Conservation (phyloP, 148 eudicot genomes). For the Salicornia ramosissima region DNA sequence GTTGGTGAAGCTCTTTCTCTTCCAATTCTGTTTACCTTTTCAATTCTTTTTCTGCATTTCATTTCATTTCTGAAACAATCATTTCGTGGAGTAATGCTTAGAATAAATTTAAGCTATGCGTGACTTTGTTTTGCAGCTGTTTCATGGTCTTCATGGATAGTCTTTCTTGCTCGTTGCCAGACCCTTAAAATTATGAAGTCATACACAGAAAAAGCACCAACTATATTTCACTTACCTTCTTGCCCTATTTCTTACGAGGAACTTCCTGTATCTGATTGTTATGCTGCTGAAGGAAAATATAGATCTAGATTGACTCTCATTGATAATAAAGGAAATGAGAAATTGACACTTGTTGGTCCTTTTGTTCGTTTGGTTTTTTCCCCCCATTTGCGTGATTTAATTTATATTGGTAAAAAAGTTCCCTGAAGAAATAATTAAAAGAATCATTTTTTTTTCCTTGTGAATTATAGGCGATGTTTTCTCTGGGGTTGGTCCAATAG, state of each 20-base stretch:
- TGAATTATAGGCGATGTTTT: constrained; percentile 77
- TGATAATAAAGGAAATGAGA: background rate
- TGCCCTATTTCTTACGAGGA: background rate
- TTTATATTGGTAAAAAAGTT: background rate
- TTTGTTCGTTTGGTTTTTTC: too few species aligned
- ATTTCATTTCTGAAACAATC: background rate
- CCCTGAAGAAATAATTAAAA: background rate
- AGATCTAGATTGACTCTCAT: background rate
- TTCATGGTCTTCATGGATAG: background rate
- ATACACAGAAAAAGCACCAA: background rate
- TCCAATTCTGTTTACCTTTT: background rate
- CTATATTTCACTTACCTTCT: background rate
- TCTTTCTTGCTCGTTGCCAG: background rate
- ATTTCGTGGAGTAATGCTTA: background rate
- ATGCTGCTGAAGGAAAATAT: background rate
- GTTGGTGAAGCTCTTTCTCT: background rate
- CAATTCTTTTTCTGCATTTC: background rate
- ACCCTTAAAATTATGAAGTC: background rate
- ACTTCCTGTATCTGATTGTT: background rate
- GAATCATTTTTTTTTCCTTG: background rate
- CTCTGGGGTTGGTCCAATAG: constrained; percentile 95
- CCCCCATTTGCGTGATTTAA: background rate
- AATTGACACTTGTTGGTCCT: background rate
- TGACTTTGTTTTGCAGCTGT: background rate
- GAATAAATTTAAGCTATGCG: background rate